These are phyloP conservation scores for Leccinum subgranulosum DNA, from an alignment of 768 basidiomycete species.

Conservation along the genomic window DNA sequence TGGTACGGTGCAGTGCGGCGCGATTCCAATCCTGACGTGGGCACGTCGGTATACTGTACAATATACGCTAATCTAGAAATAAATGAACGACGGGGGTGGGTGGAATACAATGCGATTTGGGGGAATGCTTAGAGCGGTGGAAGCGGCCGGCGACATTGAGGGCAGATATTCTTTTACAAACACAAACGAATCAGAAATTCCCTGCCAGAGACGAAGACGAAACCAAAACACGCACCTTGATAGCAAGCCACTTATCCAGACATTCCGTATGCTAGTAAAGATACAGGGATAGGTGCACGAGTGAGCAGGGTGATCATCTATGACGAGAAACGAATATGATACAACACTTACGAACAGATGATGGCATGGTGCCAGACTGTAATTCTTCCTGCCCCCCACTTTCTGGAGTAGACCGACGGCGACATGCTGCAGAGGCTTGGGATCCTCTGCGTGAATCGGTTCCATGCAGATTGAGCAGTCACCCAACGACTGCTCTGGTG, in stretches of 20 bases:
- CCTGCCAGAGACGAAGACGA: neutral
- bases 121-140: conserved; percentile 58
- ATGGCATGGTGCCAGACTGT: conserved; percentile 86
- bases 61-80: conserved; percentile 2
- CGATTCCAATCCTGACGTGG: neutral
- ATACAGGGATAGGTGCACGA: neutral
- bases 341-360: conserved; percentile 74
- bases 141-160: conserved; percentile 82
- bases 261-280: conserved; percentile 74
- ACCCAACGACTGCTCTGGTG: conserved; percentile 71
- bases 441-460: conserved; percentile 57
- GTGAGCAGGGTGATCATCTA: neutral
- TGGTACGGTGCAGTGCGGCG: no score
- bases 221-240: conserved; percentile 44
- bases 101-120: neutral
- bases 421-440: conserved; percentile 34
- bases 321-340: neutral
- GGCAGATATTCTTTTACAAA: conserved; percentile 72
- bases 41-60: conserved; percentile 8
- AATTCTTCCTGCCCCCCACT: conserved; percentile 51
- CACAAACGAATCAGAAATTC: neutral
- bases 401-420: conserved; percentile 38
- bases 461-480: conserved; percentile 97
- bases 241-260: conserved; percentile 80
- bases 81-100: neutral